Percentiles rank a stretch among this genome's conserved stretches.
Conservation (phyloP, 2,329 filamentous ascomycete genomes). For the Botrytis byssoidea region DNA sequence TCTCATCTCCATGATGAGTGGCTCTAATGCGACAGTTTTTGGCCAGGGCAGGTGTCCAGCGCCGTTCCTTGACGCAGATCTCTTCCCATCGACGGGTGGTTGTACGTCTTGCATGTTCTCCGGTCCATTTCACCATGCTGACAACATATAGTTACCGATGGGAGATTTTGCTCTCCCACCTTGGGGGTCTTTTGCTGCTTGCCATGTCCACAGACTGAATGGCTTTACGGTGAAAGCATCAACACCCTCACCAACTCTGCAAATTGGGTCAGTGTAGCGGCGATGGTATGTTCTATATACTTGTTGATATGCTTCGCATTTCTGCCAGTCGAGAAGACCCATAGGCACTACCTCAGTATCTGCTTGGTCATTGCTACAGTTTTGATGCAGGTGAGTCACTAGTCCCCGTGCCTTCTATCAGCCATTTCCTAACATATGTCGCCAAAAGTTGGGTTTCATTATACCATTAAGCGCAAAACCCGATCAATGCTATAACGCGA, state of each 20-base stretch:
- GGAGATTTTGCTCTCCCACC: slow-evolving; percentile 57
- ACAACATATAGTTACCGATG: slow-evolving; percentile 46
- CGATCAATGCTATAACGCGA: slow-evolving; percentile 80
- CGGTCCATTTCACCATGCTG: neutral
- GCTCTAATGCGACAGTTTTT: slow-evolving; percentile 23
- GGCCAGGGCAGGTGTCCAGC: slow-evolving; percentile 50
- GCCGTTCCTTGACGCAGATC: slow-evolving; percentile 65
- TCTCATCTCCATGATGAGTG: slow-evolving; percentile 16
- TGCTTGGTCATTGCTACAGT: slow-evolving; percentile 74
- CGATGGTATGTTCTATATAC: slow-evolving; percentile 70
- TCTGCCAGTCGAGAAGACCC: slow-evolving; percentile 83
- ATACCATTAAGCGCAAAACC: slow-evolving; percentile 78
- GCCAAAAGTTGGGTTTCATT: slow-evolving; percentile 75
- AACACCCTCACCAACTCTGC: slow-evolving; percentile 59
- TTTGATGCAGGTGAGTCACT: slow-evolving; percentile 70
- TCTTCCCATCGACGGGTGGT: slow-evolving; percentile 61
- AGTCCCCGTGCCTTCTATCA: neutral
- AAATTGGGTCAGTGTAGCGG: slow-evolving; percentile 80
- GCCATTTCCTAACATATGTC: slow-evolving; percentile 30
- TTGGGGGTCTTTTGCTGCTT: slow-evolving; percentile 70
- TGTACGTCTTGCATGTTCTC: slow-evolving; percentile 51
- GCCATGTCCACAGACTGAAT: slow-evolving; percentile 84
- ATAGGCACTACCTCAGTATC: slow-evolving; percentile 89
- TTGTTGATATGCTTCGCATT: slow-evolving; percentile 76
- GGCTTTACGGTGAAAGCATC: slow-evolving; percentile 64